phyloP scores from a whole-genome alignment of 441 rosid species.

The Pelargonium citronellum region DNA sequence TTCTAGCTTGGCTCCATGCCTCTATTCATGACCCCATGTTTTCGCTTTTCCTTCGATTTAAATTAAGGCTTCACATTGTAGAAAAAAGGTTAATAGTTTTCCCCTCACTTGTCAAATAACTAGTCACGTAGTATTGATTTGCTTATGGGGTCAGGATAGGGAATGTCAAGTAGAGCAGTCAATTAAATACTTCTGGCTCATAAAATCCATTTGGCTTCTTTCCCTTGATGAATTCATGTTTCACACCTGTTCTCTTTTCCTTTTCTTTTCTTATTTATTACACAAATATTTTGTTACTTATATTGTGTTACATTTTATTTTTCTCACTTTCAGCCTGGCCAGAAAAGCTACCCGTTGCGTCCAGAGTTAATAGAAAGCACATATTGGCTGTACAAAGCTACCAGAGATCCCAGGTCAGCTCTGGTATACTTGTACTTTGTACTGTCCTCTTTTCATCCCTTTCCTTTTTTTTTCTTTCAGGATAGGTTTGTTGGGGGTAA shows the following conservation, averaged over 20 bases:
- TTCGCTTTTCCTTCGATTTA: too few species aligned
- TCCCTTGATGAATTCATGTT: not conserved
- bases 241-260: not conserved
- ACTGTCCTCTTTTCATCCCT: constrained; percentile 6
- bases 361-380: constrained; percentile 98
- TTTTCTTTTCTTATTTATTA: constrained; percentile 5
- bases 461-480: not conserved
- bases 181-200: constrained; percentile 2
- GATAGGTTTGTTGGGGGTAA: constrained; percentile 2
- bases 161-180: constrained; percentile 8
- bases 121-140: not conserved
- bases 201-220: not conserved
- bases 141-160: constrained; percentile 2
- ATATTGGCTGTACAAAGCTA: constrained; percentile 97
- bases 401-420: constrained; percentile 76
- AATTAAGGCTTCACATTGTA: not conserved
- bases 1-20: too few species aligned
- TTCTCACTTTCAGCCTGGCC: constrained; percentile 64
- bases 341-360: constrained; percentile 90
- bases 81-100: not conserved
- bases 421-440: constrained; percentile 14
- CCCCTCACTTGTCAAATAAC: not conserved
- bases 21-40: too few species aligned
- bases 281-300: not conserved
- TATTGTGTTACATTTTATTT: constrained; percentile 12